phyloP scores from a whole-genome alignment of 768 basidiomycete genomes.

The Cystobasidium ongulense region DNA sequence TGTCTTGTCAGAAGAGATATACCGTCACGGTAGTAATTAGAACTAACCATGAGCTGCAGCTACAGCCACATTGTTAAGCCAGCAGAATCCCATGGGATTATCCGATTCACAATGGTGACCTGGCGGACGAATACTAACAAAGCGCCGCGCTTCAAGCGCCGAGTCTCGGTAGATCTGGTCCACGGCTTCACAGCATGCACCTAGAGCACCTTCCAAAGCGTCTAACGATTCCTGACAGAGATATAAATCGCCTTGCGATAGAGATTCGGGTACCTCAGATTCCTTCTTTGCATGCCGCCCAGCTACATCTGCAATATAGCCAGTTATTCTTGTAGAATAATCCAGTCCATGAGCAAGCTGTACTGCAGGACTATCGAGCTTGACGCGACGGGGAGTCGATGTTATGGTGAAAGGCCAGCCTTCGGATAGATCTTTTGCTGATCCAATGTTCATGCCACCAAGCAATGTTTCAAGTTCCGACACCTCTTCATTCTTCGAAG shows the following conservation, averaged over 20 bases:
- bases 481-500: neutral
- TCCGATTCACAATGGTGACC: conserved; percentile 31
- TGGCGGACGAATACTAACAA: conserved; percentile 27
- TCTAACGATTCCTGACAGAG: conserved; percentile 66
- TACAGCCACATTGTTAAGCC: conserved; percentile 84
- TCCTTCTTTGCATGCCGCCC: conserved; percentile 55
- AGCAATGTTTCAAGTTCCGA: neutral
- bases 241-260: conserved; percentile 74
- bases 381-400: conserved; percentile 6
- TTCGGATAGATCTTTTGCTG: neutral
- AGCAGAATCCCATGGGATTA: conserved; percentile 82
- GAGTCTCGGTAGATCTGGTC: conserved; percentile 51
- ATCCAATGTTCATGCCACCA: neutral
- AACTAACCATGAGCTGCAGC: conserved; percentile 76
- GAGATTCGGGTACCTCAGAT: conserved; percentile 66
- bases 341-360: conserved; percentile 32
- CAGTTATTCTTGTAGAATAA: conserved; percentile 1
- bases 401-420: conserved; percentile 39
- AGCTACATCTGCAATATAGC: conserved; percentile 52
- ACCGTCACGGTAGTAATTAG: neutral
- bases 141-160: conserved; percentile 55
- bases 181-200: conserved; percentile 79
- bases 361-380: conserved; percentile 35
- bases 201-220: conserved; percentile 72
- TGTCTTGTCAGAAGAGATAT: neutral